phyloP scores from a whole-genome alignment of 805 yeast genomes.

The Suhomyces vadensis region DNA sequence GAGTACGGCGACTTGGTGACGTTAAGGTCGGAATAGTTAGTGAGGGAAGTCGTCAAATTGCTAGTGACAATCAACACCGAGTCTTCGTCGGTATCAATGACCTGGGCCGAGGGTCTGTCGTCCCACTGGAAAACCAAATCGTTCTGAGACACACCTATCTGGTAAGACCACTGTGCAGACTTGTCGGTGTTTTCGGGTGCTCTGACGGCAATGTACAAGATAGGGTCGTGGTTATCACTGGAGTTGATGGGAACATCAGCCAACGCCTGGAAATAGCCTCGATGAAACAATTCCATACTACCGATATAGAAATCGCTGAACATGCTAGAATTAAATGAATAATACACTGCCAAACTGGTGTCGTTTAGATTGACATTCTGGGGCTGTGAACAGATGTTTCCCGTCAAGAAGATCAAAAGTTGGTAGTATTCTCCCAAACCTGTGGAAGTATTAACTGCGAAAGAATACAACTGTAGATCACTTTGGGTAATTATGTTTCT shows the following conservation, averaged over 20 bases:
- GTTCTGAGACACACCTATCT: constrained; percentile 63
- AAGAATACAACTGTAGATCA: constrained; percentile 43
- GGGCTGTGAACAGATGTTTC: constrained; percentile 45
- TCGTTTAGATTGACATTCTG: constrained; percentile 21
- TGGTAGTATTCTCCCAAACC: constrained; percentile 50
- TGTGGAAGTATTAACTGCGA: constrained; percentile 44
- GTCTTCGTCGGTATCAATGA: constrained; percentile 70
- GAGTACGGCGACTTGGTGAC: constrained; percentile 32
- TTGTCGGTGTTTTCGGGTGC: constrained; percentile 42
- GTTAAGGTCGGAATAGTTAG: constrained; percentile 16
- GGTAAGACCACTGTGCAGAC: constrained; percentile 56
- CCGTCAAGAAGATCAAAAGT: constrained; percentile 50
- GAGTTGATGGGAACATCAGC: constrained; percentile 31
- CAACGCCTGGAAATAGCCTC: constrained; percentile 43
- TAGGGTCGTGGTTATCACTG: constrained; percentile 14
- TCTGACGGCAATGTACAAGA: constrained; percentile 39
- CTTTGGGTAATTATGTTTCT: constrained; percentile 35
- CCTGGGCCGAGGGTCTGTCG: constrained; percentile 49
- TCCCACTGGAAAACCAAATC: constrained; percentile 74
- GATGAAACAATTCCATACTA: constrained; percentile 28
- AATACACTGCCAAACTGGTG: constrained; percentile 37
- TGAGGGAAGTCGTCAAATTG: constrained; percentile 32
- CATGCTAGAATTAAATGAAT: constrained; percentile 39
- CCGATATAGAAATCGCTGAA: constrained; percentile 28
- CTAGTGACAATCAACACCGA: constrained; percentile 69